Evolutionary conservation across 2,329 filamentous ascomycete genomes (phyloP).

Genomic region (Didymella pinodella): DNA sequence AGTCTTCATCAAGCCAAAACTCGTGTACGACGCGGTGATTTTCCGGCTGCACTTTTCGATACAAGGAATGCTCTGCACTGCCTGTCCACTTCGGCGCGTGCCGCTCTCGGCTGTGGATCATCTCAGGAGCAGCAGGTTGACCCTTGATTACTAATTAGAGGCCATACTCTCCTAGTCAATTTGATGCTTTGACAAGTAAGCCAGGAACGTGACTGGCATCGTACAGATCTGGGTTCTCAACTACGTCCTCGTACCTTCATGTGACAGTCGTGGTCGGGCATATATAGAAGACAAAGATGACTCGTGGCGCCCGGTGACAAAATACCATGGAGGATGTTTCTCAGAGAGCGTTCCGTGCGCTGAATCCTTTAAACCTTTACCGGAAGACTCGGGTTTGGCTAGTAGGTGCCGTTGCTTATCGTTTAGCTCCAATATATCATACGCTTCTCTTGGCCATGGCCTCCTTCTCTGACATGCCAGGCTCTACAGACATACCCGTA

Average conservation of each 20-base stretch:
- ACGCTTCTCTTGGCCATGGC: conserved; percentile 12
- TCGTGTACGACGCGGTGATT: neutral
- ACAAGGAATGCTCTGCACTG: neutral
- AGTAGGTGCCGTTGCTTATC: neutral
- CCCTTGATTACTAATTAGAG: neutral
- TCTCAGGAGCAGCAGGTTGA: conserved; percentile 1
- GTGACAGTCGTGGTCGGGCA: neutral
- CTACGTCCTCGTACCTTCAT: neutral
- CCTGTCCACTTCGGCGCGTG: neutral
- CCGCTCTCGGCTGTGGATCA: conserved; percentile 4
- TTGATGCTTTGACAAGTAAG: neutral
- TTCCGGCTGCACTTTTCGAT: neutral
- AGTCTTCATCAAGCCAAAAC: neutral
- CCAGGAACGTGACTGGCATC: conserved; percentile 5
- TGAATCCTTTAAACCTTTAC: neutral
- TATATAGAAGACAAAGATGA: neutral
- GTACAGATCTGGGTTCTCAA: neutral
- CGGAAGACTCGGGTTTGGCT: neutral
- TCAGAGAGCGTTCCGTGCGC: neutral
- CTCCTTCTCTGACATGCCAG: neutral
- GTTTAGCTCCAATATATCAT: conserved; percentile 1
- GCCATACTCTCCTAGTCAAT: neutral
- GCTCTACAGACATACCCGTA: conserved; percentile 3
- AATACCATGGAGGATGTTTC: neutral
- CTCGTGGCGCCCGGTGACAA: neutral